Evolutionary conservation across 1,284 basidiomycete genomes (phyloP), one percentile per base, ranked within the genome.

Genomic region (Ceratorhiza oryzae-sativae): DNA sequence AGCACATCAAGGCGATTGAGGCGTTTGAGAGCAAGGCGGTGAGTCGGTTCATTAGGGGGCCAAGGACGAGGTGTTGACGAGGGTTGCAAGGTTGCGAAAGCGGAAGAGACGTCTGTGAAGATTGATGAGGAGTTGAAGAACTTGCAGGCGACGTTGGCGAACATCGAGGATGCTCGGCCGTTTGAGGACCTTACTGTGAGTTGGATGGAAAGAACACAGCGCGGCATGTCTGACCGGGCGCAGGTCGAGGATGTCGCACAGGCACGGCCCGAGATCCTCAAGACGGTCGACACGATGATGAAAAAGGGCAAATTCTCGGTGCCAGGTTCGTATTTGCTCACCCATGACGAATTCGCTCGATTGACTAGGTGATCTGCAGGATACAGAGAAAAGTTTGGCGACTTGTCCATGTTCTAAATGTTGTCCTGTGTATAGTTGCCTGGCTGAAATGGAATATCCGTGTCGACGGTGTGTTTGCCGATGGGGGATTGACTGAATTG

Each of bases 281-380:
- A 97, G 83, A 90, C 94, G 59, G 94, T 98, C 77, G 95, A 98
- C 85, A 95, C 89, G 78, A 98, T 98, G 95, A 82, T 98, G 79
- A 91, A 93, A 88, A 97, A 99, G 86, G 97, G 97, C 83, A 98
- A 98, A 86, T 99, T 95, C 92, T 93, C 91, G 79, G 94, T 97
- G 72, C 95, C 95, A 78, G 94, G 94, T 87, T 80, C 77, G 87
- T 81, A 23, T 61, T 27, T 12, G 32, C 36, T 0, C 12, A 13
- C 45, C n/a, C n/a, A 56, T 53, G 39, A 60, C 73, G 65, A 60
- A 74, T 71, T 71, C 56, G 67, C 51, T 70, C 73, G 23, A 55
- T 63, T 49, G 58, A 46, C 71, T 67, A 58, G 30, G 48, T 70
- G 18, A 36, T 76, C 46, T 30, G 27, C 75, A 91, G 91, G 91